A percentile compares a stretch with the other conserved stretches of the same genome.
These are phyloP conservation scores for Carex arenaria DNA, from an alignment of 202 grass and related monocot species.

Conservation along the genomic window DNA sequence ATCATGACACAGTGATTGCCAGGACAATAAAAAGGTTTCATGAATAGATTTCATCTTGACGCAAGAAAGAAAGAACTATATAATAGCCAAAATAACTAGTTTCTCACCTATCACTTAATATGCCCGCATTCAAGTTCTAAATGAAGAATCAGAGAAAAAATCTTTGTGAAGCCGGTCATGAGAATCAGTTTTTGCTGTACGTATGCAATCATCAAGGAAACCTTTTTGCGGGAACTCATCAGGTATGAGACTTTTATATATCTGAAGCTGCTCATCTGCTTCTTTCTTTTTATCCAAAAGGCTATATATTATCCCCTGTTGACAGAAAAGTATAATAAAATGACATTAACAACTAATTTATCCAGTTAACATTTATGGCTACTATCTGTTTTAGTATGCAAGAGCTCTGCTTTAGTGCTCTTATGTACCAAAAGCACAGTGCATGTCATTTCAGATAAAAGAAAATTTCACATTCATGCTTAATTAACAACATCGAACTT, in stretches of 20 bases:
- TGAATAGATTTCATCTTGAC: background rate
- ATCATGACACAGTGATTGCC: no score
- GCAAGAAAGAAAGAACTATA: background rate
- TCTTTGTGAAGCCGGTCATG: conserved; percentile 42
- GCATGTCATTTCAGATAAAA: no score
- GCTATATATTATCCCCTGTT: conserved; percentile 76
- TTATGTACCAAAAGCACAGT: no score
- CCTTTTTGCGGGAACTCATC: conserved; percentile 84
- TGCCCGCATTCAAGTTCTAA: conserved; percentile 30
- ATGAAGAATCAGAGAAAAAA: conserved; percentile 37
- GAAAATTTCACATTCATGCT: no score
- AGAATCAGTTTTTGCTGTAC: conserved; percentile 51
- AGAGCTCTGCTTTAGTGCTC: no score
- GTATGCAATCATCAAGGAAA: conserved; percentile 78
- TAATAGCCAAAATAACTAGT: background rate
- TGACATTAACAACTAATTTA: background rate
- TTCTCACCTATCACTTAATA: background rate
- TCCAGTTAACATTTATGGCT: no score
- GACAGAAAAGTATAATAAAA: background rate
- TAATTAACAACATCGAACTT: background rate
- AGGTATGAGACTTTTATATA: conserved; percentile 68
- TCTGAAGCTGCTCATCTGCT: conserved; percentile 55
- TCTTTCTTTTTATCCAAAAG: conserved; percentile 73
- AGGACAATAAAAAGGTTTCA: background rate
- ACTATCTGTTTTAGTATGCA: no score